Base-by-base conservation (phyloP, 768 basidiomycete species). In the Infundibulicybe gibba region DNA sequence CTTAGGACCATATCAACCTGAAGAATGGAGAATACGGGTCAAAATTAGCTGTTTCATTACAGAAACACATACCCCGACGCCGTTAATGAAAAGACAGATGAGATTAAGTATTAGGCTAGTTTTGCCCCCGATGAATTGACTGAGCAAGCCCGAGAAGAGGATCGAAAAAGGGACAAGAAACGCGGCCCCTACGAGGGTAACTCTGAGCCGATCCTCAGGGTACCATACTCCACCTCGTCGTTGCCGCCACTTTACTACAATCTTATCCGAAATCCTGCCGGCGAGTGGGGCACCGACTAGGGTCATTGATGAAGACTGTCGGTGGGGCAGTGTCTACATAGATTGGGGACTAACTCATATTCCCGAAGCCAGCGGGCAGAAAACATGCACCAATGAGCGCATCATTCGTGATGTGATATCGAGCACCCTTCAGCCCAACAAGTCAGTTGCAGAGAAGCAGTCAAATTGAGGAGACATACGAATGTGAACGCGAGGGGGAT, bases 131-230 rank as follows among this genome's bases (percentile, higher is more conserved):
- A 1, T 83, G n/a, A n/a, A n/a, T n/a, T n/a, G n/a, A n/a, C n/a
- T n/a, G n/a, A n/a, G n/a, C n/a, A n/a, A n/a, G n/a, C n/a, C n/a
- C n/a, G n/a, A n/a, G n/a, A n/a, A n/a, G n/a, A n/a, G n/a, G n/a
- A n/a, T n/a, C n/a, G n/a, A 77, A 1, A 81, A 17, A 0, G 85
- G 87, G 3, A 76, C 66, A 21, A 85, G 62, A 14, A 77, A 31
- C 0, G 70, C 61, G 3, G 69, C 71, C 9, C 79, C 77, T 5
- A 69, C 51, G 32, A 79, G 57, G 2, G 75, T 65, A 1, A 71
- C 82, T 1, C 80, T 72, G 20, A 87, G 70, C 5, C 85, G 76
- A 52, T 85, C 87, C 59, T 89, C 85, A 0, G 85, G 85, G 35
- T 78, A 74, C 82, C 81, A 85, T 68, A 61, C 13, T n/a, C n/a